Evolutionary conservation across 1,284 basidiomycete species (phyloP).

Genomic region (Sporisorium sorghi): DNA sequence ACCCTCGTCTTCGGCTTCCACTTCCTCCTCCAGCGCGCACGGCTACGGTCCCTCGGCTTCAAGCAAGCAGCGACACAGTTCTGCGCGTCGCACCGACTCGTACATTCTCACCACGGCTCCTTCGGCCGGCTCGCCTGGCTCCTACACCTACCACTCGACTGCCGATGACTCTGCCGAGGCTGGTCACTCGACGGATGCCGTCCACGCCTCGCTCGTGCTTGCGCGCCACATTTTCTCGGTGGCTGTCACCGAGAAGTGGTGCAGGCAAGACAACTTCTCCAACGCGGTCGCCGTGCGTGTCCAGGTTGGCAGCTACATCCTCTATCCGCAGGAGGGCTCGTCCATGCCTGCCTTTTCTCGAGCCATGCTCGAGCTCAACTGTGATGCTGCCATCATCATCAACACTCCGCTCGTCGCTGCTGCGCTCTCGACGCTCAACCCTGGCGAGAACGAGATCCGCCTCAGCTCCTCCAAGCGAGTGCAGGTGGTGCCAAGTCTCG

Average conservation of each 20-base stretch:
- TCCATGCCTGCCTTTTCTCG: constrained; percentile 35
- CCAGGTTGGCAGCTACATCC: constrained; percentile 44
- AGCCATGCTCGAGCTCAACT: constrained; percentile 79
- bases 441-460: constrained; percentile 41
- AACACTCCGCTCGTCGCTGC: constrained; percentile 83
- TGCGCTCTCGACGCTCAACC: constrained; percentile 71
- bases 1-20: constrained; percentile 16
- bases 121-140: constrained; percentile 13
- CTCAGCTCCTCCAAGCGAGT: constrained; percentile 43
- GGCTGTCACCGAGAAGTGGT: constrained; percentile 35
- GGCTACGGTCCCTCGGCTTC: constrained; percentile 4
- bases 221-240: constrained; percentile 33
- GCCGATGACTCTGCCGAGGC: constrained; percentile 18
- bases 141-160: constrained; percentile 25
- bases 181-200: constrained; percentile 22
- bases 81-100: constrained; percentile 27
- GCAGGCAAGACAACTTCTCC: constrained; percentile 36
- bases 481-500: constrained; percentile 72
- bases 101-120: constrained; percentile 29
- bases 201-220: constrained; percentile 33
- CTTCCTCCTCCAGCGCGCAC: constrained; percentile 24
- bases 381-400: constrained; percentile 82
- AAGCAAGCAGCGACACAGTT: constrained; percentile 6
- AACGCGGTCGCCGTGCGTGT: constrained; percentile 51
- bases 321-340: constrained; percentile 36